These are phyloP conservation scores for Henckelia pumila DNA, from an alignment of 257 asterid genomes.

Conservation along the genomic window DNA sequence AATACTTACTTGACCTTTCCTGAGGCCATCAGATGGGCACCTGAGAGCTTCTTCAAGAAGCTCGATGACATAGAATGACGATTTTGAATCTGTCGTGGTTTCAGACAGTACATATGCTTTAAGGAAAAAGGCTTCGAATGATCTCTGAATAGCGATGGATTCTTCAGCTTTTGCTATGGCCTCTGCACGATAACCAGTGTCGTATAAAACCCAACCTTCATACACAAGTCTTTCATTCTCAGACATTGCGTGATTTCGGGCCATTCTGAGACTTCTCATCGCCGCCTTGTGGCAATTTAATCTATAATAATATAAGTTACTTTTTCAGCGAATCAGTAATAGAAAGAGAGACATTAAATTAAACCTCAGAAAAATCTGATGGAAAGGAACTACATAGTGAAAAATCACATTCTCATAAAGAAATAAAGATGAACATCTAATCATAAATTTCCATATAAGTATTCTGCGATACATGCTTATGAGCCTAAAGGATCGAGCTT, in stretches of 20 bases:
- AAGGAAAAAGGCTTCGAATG: conserved; percentile 92
- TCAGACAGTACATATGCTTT: conserved; percentile 89
- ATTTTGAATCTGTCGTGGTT: conserved; percentile 61
- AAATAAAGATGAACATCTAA: conserved; percentile 2
- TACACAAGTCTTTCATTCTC: conserved; percentile 85
- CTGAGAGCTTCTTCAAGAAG: conserved; percentile 96
- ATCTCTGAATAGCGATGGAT: conserved; percentile 76
- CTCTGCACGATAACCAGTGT: conserved; percentile 83
- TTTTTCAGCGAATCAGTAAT: conserved; percentile 5
- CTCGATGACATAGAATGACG: conserved; percentile 71
- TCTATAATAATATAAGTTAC: conserved; percentile 38
- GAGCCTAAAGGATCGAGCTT: background rate
- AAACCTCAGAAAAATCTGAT: background rate
- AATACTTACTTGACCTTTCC: conserved; percentile 90
- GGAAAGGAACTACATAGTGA: conserved; percentile 1
- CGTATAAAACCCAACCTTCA: conserved; percentile 93
- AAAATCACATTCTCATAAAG: background rate
- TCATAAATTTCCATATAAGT: conserved; percentile 2
- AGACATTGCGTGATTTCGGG: conserved; percentile 73
- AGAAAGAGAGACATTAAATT: conserved; percentile 6
- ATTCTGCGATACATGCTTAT: conserved; percentile 4
- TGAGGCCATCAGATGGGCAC: conserved; percentile 95
- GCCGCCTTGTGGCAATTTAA: conserved; percentile 96
- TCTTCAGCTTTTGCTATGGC: conserved; percentile 89
- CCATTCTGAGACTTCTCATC: conserved; percentile 90